These are phyloP conservation scores for Salix purpurea DNA, from an alignment of 345 rosid genomes.

Conservation along the genomic window DNA sequence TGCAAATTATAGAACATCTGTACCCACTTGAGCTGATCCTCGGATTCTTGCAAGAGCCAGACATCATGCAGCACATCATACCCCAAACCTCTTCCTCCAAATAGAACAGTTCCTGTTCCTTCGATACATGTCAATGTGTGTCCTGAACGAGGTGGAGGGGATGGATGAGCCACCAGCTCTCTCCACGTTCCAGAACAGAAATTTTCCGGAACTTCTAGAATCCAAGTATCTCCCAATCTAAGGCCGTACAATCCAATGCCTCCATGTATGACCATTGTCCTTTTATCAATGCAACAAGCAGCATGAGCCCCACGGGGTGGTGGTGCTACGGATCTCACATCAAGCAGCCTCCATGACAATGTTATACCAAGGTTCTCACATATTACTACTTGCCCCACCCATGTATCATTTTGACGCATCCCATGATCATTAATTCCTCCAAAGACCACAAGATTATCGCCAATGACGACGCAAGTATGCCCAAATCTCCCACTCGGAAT, in stretches of 20 bases:
- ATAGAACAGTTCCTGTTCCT: constrained; percentile 49
- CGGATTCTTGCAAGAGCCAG: constrained; percentile 64
- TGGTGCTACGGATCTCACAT: constrained; percentile 52
- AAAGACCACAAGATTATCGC: constrained; percentile 56
- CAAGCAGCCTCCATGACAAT: constrained; percentile 63
- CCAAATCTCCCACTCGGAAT: constrained; percentile 93
- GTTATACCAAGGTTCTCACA: constrained; percentile 40
- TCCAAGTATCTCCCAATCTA: constrained; percentile 81
- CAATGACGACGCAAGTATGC: constrained; percentile 64
- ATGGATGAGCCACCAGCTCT: constrained; percentile 45
- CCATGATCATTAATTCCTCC: constrained; percentile 95
- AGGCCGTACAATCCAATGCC: constrained; percentile 73
- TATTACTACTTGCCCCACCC: constrained; percentile 61
- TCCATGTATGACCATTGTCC: constrained; percentile 77
- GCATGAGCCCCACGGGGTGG: constrained; percentile 93
- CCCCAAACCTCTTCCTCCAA: constrained; percentile 89
- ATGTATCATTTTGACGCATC: constrained; percentile 72
- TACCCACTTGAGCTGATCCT: constrained; percentile 49
- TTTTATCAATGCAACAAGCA: constrained; percentile 60
- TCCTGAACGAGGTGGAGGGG: constrained; percentile 93
- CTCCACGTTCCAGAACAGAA: constrained; percentile 57
- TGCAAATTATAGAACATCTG: constrained; percentile 52
- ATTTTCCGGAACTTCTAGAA: constrained; percentile 66
- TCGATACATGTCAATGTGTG: constrained; percentile 72
- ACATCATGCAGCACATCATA: constrained; percentile 81